Conservation (phyloP, 2,329 filamentous ascomycete genomes). For the Trichoderma pleuroti region DNA sequence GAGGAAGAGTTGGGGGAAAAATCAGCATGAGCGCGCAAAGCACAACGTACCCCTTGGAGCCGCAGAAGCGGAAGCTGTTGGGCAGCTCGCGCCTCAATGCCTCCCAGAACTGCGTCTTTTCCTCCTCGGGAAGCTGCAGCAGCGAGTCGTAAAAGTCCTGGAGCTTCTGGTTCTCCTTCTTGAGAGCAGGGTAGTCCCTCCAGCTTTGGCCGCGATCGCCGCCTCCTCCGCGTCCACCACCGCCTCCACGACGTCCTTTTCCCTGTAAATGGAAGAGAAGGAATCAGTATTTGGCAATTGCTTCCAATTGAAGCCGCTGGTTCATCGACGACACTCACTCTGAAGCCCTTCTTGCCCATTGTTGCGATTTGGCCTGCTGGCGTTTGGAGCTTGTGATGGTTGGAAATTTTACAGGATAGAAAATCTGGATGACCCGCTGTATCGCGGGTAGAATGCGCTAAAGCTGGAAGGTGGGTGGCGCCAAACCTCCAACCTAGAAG, state of each 20-base stretch:
- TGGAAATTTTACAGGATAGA: conserved; percentile 18
- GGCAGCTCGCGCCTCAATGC: conserved; percentile 80
- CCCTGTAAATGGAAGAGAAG: conserved; percentile 27
- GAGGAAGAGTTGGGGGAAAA: background rate
- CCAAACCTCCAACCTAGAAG: background rate
- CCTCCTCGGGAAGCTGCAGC: conserved; percentile 70
- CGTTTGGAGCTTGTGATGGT: background rate
- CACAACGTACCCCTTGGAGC: conserved; percentile 72
- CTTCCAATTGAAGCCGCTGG: background rate
- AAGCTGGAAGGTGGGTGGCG: background rate
- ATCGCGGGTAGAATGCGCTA: conserved; percentile 15
- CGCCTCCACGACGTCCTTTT: conserved; percentile 35
- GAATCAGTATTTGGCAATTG: background rate
- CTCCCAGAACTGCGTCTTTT: conserved; percentile 79
- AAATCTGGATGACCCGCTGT: conserved; percentile 18
- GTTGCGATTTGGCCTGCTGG: conserved; percentile 23
- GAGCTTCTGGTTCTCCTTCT: conserved; percentile 78
- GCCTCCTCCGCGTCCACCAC: conserved; percentile 34
- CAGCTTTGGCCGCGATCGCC: conserved; percentile 27
- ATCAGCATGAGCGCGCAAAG: background rate
- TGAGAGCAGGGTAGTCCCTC: conserved; percentile 45
- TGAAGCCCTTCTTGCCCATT: conserved; percentile 39
- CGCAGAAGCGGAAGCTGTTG: conserved; percentile 96
- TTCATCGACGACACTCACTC: conserved; percentile 26
- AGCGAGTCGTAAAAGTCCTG: conserved; percentile 83